Base-by-base conservation (phyloP, 768 basidiomycete genomes). In the Hygrocybe coccinea region DNA sequence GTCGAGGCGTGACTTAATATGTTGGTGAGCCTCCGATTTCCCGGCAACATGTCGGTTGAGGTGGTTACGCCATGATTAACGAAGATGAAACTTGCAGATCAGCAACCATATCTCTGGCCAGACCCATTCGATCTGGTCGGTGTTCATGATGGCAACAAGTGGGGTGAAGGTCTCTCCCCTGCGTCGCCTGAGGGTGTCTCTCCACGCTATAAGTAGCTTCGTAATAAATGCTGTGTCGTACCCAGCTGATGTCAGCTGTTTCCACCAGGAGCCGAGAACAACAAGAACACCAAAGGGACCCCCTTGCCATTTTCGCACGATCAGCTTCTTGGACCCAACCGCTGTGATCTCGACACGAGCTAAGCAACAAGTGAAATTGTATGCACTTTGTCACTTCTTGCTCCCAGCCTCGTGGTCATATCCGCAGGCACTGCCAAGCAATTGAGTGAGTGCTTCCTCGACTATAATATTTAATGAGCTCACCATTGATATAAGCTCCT, bases 1-100 rank as follows among this genome's bases (percentile, higher is more conserved):
- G n/a, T n/a, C n/a, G n/a, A n/a, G n/a, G n/a, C n/a, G n/a, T n/a
- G n/a, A n/a, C n/a, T n/a, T n/a, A n/a, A n/a, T n/a, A n/a, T n/a
- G 22, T 8, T 46, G 44, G 44, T 46, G 10, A 17, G 22, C 9
- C 22, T n/a, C 11, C 19, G 46, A 19, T 47, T 17, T 19, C 12
- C 17, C 24, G 3, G 2, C 56, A 9, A 59, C 19, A 1, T 35
- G 34, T 37, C 49, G 49, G 25, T 65, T 60, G 7, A 56, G 59
- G 44, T 60, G 51, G 55, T 75, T 75, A 15, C 45, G 61, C 71
- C 73, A 76, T 33, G 61, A 71, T 45, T 74, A 71, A 5, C 68
- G 62, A n/a, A 71, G 34, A 53, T 75, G 74, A 52, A 74, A 75
- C 39, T 65, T 64, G 63, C 74, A 76, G 9, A 75, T 57, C 1